Evolutionary conservation across 164 flowering plant genomes (phyloP), one percentile per base, ranked within the genome.

Genomic region (Litsea cubeba): DNA sequence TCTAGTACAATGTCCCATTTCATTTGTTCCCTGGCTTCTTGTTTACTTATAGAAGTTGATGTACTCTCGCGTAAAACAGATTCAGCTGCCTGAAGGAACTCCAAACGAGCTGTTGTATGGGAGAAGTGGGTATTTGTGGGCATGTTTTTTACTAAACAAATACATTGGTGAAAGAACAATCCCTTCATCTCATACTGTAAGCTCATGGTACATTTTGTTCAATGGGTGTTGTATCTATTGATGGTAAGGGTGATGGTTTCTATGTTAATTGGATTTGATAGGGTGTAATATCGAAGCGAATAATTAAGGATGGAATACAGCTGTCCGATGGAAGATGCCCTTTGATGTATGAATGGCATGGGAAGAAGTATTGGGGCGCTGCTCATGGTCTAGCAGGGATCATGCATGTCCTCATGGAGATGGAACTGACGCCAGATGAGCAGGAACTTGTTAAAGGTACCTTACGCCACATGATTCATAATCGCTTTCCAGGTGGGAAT

Each of bases 301-400:
- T 88, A 17, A 77, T 89, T 60, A 80, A 80, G 68, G 82, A 76
- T 66, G 93, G 93, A 54, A 80, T 83, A 62, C 75, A 69, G 63
- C 70, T 85, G 54, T 79, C 85, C 26, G 80, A 74, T 50, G 85
- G 81, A 25, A 80, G 79, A 23, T 81, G 82, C 74, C 91, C 94
- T 2, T 75, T 88, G 71, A 87, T 89, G 91, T 88, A 80, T 75
- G 90, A 84, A 75, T 87, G 91, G 90, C 84, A 88, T 79, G 88
- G 88, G 50, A 83, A 85, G 71, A 87, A 71, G 77, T 88, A 89
- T 70, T 88, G 91, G 91, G 91, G 93, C 23, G 90, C 90, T 32
- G 93, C 95, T 10, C 97, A 94, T 83, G 97, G 98, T 17, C 72
- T 94, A 74, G 95, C 95, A 20, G 98, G 98, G 54, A 90, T 94